Evolutionary conservation across 164 flowering plant genomes (phyloP), one percentile per base, ranked within the genome.

Genomic region (Saururus chinensis): DNA sequence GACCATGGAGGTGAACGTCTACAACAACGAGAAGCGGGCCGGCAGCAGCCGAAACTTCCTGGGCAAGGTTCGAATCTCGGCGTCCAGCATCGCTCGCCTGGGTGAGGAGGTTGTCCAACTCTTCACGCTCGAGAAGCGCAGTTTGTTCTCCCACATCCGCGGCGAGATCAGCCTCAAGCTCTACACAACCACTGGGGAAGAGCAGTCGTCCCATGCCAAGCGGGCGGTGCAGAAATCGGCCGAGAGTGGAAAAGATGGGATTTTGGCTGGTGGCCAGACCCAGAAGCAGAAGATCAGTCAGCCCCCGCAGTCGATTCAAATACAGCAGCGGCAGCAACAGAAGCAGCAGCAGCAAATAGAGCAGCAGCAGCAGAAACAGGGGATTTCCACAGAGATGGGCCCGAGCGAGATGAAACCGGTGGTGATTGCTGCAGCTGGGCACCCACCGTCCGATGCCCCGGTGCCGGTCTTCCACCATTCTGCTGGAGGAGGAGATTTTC

Each of bases 101-200:
- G 88, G 92, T 0, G 88, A 85, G 56, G 87, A 88, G 64, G 30
- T 80, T 64, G 78, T 73, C 53, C 80, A 84, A 64, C 80, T 83
- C 57, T 86, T 72, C 67, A 86, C 85, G 12, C 75, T 92, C 26
- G 96, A 92, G 56, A 89, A 87, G 40, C 66, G 79, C 14, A 67
- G 74, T 57, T 57, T 89, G 37, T 78, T 84, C 37, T 82, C 92
- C 11, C 79, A 77, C 59, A 84, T 76, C 5, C 80, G 75, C 60
- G 96, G 98, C 40, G 96, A 88, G 68, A 82, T 92, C 41, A 83
- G 81, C 54, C 67, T 92, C 40, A 88, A 81, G 67, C 81, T 85
- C 2, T 92, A 71, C 61, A 35, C 81, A 62, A 51, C 78, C 5
- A 77, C 80, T 4, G 75, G 77, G 65, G 80, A 84, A 19, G 62